Evolutionary conservation across 495 filamentous ascomycete genomes (phyloP), one percentile per base, ranked within the genome.

Genomic region (Neurospora terricola): DNA sequence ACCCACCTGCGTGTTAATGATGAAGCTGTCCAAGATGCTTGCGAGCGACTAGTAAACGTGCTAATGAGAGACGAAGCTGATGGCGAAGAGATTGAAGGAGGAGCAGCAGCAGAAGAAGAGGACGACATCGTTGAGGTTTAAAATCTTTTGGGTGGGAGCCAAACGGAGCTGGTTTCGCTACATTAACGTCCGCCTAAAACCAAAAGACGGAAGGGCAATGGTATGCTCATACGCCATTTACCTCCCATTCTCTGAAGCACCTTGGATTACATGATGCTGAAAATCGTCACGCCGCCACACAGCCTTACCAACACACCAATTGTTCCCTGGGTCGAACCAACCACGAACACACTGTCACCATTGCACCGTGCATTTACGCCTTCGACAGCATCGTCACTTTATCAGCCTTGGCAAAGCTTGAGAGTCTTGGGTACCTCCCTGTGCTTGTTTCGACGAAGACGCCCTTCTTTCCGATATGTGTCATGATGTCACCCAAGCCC

Each of bases 21-120:
- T 78, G 94, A 97, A 71, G 90, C 84, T 23, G 93, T 99, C 45
- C 86, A 87, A 73, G 94, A 97, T 77, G 91, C 88, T 18, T 96
- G 93, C 76, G 96, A 99, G 79, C 86, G 96, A 76, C 77, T 98
- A 70, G 96, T 99, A 42, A 93, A 99, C 76, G 89, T 99, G 14
- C 78, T 99, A 54, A 96, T 97, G 94, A 86, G 91, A 69, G 94
- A 94, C 73, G 96, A 93, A 77, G 86, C 77, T 69, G 79, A 82
- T 12, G 78, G 91, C 30, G 90, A 83, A 90, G 70, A 90, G 87
- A 59, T 91, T 79, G 81, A 91, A 76, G 91, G 91, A 8, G 91
- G 90, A 75, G 91, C 40, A 34, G 79, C 78, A 62, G 78, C 73
- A 38, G 78, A 37, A 18, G 78, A 73, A 4, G 76, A 69, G 4